Percentiles rank a stretch among this genome's conserved stretches.
Conservation (phyloP, 176 grass and related monocot genomes). For the Neostapfia colusana region DNA sequence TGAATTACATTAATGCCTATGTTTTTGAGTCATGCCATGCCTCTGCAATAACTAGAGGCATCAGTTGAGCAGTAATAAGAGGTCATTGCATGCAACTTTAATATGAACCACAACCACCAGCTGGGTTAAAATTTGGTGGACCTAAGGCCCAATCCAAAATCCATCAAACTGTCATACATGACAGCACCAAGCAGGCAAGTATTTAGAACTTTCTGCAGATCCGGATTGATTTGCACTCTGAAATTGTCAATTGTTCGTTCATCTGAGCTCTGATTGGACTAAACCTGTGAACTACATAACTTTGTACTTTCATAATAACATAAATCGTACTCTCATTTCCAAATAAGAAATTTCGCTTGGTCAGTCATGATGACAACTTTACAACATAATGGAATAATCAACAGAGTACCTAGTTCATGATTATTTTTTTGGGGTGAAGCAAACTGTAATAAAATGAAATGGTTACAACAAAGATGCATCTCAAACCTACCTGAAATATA, state of each 20-base stretch:
- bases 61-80: not conserved
- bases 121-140: constrained; percentile 1
- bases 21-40: not conserved
- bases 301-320: not conserved
- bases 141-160: not conserved
- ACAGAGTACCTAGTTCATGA: not conserved
- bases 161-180: not conserved
- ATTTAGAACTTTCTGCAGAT: not conserved
- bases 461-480: not conserved
- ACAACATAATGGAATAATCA: not conserved
- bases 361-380: not conserved
- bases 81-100: not conserved
- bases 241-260: constrained; percentile 4
- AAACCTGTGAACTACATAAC: not conserved
- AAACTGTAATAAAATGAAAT: constrained; percentile 14
- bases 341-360: constrained; percentile 25
- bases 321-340: not conserved
- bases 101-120: not conserved
- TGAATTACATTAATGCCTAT: not conserved
- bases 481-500: constrained; percentile 71
- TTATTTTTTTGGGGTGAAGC: not conserved
- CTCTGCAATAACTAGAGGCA: not conserved
- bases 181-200: not conserved
- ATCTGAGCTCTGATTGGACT: not conserved
- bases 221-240: not conserved